Conservation (phyloP, 495 filamentous ascomycete genomes). For the Cladorrhinum samala region DNA sequence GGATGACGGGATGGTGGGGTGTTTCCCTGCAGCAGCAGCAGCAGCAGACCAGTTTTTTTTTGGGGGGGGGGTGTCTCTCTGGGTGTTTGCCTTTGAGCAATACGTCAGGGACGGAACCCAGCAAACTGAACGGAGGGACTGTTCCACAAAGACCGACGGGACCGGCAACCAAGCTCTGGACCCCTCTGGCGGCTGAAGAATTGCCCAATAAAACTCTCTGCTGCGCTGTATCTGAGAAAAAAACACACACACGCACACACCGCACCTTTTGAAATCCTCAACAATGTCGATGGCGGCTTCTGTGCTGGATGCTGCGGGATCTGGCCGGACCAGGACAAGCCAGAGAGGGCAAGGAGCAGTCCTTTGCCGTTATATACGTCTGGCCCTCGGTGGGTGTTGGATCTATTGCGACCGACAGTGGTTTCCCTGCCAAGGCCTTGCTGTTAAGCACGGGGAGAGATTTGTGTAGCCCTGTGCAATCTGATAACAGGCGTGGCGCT, state of each 20-base stretch:
- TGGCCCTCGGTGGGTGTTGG: constrained; percentile 2
- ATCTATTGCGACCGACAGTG: constrained; percentile 13
- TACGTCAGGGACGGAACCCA: constrained; percentile 16
- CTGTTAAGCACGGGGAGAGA: constrained; percentile 19
- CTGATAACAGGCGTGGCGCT: constrained; percentile 22
- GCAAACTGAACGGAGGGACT: constrained; percentile 2
- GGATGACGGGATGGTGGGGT: background rate
- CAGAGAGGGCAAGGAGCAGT: background rate
- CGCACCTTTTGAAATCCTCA: no score
- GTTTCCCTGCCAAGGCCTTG: constrained; percentile 26
- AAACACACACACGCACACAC: no score
- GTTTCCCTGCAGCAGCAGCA: constrained; percentile 7
- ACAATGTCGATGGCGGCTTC: background rate
- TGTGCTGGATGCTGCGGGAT: background rate
- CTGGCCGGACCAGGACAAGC: background rate
- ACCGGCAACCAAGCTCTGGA: background rate
- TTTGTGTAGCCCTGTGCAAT: constrained; percentile 28
- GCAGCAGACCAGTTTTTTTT: constrained; percentile 8
- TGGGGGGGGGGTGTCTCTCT: background rate
- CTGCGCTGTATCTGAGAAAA: no score
- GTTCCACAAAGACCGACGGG: constrained; percentile 16
- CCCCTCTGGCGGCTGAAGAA: background rate
- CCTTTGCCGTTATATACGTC: background rate
- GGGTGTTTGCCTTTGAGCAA: constrained; percentile 6
- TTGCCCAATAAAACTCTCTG: no score